Conservation (phyloP, 2,329 filamentous ascomycete species). For the Cryoendolithus antarcticus region DNA sequence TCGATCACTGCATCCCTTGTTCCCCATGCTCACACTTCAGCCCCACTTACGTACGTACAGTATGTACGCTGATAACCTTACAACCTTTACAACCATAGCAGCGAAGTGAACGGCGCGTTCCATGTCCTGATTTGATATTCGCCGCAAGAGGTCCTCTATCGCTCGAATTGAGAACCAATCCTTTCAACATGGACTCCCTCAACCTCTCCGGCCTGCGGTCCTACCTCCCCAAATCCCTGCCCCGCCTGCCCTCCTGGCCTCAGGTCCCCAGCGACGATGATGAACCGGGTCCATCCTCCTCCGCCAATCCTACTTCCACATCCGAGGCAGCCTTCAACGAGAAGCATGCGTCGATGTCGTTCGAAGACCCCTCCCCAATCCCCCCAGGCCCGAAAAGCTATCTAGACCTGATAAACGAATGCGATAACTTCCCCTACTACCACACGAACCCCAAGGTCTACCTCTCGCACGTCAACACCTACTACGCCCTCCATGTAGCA, state of each 20-base stretch:
- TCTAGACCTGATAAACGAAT: slow-evolving; percentile 44
- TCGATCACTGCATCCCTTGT: too few relatives aligned
- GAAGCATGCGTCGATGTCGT: too few relatives aligned
- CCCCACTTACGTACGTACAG: too few relatives aligned
- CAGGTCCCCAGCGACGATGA: not conserved
- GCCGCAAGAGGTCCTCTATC: too few relatives aligned
- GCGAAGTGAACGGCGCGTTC: too few relatives aligned
- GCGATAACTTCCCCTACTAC: slow-evolving; percentile 62
- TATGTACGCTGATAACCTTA: too few relatives aligned
- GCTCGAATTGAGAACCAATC: too few relatives aligned
- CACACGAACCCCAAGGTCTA: slow-evolving; percentile 47
- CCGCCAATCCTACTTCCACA: slow-evolving; percentile 8
- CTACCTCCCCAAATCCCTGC: slow-evolving; percentile 20
- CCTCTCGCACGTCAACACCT: slow-evolving; percentile 32
- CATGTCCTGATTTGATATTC: too few relatives aligned
- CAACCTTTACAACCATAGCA: too few relatives aligned
- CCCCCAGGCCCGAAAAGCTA: slow-evolving; percentile 29
- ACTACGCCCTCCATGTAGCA: slow-evolving; percentile 55
- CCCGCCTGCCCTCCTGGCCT: slow-evolving; percentile 17
- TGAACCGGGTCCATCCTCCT: slow-evolving; percentile 1
- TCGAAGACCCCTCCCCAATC: slow-evolving; percentile 18
- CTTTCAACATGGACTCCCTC: slow-evolving; percentile 16
- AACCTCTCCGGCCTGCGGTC: slow-evolving; percentile 20
- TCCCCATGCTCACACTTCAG: too few relatives aligned
- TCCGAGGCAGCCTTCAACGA: too few relatives aligned